Base-by-base conservation (phyloP, 306 rosid genomes). In the Pyrus betulifolia region DNA sequence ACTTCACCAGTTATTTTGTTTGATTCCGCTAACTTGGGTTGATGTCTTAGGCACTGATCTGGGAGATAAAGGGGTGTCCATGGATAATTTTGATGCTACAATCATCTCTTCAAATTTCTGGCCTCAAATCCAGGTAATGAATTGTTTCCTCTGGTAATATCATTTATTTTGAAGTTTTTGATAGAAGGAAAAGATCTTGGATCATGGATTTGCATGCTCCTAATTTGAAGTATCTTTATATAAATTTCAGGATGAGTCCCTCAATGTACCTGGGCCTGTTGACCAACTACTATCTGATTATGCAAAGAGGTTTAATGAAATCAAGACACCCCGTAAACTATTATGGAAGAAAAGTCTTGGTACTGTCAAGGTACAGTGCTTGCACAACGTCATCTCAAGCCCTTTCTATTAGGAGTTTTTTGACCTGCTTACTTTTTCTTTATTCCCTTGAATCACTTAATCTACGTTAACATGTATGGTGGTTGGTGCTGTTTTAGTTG, bases 291-390 rank as follows among this genome's bases (percentile, higher is more conserved):
- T 94, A 15, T 85, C 92, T 28, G 96, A 91, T 82, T 94, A 92
- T 84, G 91, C 97, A 1, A 89, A 86, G 85, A 88, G 97, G 84
- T 94, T 94, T 84, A 66, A 87, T 87, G 98, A 94, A 87, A 87
- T 92, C 74, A 94, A 91, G 91, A 94, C 93, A 74, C 98, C 98
- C 13, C 97, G 98, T 66, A 94, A 94, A 86, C 89, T 94, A 61
- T 85, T 82, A 76, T 94, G 98, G 98, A 91, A 90, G 89, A 89
- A 84, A 85, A 92, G 93, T 81, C 97, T 94, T 33, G 98, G 97
- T 38, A 89, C 96, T 15, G 92, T 94, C 74, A 94, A 94, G 96
- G 98, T 90, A 79, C 38, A 87, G 74, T 70, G 57, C 72, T 83
- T 69, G 7, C 45, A 61, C 25, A 13, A n/a, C 9, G 19, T 67